Conservation (phyloP, 2,329 filamentous ascomycete genomes). For the Cercospora citrullina region DNA sequence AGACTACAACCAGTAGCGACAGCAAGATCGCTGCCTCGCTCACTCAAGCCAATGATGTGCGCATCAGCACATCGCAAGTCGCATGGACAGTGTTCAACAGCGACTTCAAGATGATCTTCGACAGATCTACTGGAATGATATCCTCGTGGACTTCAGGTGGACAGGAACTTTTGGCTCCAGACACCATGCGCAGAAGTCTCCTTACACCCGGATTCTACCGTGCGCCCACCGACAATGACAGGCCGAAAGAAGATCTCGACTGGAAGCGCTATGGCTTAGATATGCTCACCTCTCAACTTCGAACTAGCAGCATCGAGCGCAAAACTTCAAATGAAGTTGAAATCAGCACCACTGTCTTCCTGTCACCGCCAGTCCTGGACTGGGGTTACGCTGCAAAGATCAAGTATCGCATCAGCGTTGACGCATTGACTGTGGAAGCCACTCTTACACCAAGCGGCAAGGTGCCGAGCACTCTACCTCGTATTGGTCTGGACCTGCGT, state of each 20-base stretch:
- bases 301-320: constrained; percentile 42
- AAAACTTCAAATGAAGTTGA: constrained; percentile 29
- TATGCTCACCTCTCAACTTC: constrained; percentile 49
- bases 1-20: not conserved
- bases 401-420: constrained; percentile 52
- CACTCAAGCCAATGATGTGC: not conserved
- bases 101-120: constrained; percentile 17
- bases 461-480: constrained; percentile 56
- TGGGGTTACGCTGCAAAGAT: constrained; percentile 54
- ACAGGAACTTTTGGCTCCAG: constrained; percentile 38
- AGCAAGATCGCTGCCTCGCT: not conserved
- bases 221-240: constrained; percentile 64
- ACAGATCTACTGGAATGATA: constrained; percentile 9
- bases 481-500: constrained; percentile 60
- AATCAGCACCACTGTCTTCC: constrained; percentile 7
- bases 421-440: constrained; percentile 3
- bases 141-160: constrained; percentile 44
- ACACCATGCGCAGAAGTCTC: constrained; percentile 17
- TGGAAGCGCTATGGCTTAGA: constrained; percentile 55
- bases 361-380: constrained; percentile 60
- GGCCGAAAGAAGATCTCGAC: constrained; percentile 53
- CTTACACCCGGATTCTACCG: constrained; percentile 59
- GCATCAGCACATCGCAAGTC: constrained; percentile 13
- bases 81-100: constrained; percentile 8
- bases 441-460: constrained; percentile 29